Percentiles rank a stretch among this genome's conserved stretches.
These are phyloP conservation scores for Phytopythium helicoides DNA, from an alignment of 352 stramenopile genomes.

Conservation along the genomic window DNA sequence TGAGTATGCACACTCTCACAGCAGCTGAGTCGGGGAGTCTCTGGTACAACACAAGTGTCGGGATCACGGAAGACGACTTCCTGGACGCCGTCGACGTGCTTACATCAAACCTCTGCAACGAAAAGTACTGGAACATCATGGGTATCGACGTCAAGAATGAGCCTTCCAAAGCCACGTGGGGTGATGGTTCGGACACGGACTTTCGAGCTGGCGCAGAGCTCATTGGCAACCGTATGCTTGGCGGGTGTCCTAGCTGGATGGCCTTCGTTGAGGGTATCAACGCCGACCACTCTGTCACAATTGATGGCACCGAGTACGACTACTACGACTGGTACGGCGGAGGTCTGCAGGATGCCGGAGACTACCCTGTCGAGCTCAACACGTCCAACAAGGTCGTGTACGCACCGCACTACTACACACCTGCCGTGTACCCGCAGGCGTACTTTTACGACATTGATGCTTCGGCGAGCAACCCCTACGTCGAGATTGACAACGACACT, in stretches of 20 bases:
- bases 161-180: conserved; percentile 63
- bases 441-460: conserved; percentile 75
- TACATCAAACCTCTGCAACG: conserved; percentile 52
- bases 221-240: conserved; percentile 77
- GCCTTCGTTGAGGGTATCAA: conserved; percentile 79
- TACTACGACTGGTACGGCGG: conserved; percentile 87
- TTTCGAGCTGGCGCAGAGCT: conserved; percentile 65
- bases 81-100: conserved; percentile 53
- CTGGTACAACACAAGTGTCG: conserved; percentile 57
- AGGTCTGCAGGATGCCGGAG: conserved; percentile 57
- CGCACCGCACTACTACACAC: conserved; percentile 82
- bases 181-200: conserved; percentile 57
- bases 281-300: conserved; percentile 35
- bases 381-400: conserved; percentile 79
- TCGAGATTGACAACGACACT: conserved; percentile 58
- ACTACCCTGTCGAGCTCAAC: conserved; percentile 42
- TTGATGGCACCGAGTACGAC: conserved; percentile 38
- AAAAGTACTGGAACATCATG: conserved; percentile 81
- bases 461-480: conserved; percentile 45
- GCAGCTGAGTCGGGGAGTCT: conserved; percentile 52
- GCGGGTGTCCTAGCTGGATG: conserved; percentile 69
- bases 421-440: conserved; percentile 58
- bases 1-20: conserved; percentile 72
- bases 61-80: conserved; percentile 57
- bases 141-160: conserved; percentile 84